Evolutionary conservation across 2,329 filamentous ascomycete genomes (phyloP), one percentile per base, ranked within the genome.

Genomic region (Verticillium albo-atrum): DNA sequence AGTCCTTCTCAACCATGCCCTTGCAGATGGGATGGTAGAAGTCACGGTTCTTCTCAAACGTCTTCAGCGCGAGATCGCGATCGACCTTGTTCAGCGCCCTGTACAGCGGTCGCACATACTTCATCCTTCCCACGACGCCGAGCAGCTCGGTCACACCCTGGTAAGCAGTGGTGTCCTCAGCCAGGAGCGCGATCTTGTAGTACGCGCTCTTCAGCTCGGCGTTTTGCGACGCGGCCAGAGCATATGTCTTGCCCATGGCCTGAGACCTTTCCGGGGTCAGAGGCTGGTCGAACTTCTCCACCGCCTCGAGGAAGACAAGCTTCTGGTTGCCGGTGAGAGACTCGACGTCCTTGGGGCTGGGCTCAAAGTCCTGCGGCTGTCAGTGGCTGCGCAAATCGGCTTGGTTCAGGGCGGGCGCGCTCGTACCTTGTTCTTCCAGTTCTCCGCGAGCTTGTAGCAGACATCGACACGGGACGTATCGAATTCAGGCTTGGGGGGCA

Each of bases 21-120:
- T 86, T 85, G 72, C 93, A 97, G 67, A 98, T 97, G 2, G 95
- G 95, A 71, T 98, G 94, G 72, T 98, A 99, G 71, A 98, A 98
- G 63, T 92, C 88, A 75, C 84, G 90, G 72, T 97, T 89, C 82
- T 89, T 89, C 76, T 90, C 84, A 75, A 97, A 97, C 0, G 93
- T 96, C 71, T 86, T 79, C 57, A 94, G 75, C 0, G 95, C 94
- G 68, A 96, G 75, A 27, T 86, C 78, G 54, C 85, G 80, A 75
- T 97, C 89, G 42, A 90, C 85, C 72, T 87, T 86, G 68, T 89
- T 88, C 65, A 99, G 77, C 55, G 85, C 83, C 62, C 89, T 83
- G 77, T 89, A 97, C 69, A 98, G 76, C 25, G 94, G 92, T 54
- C 94, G 82, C 61, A 98, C 94, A 74, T 94, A 98, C 83, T 98